phyloP scores from a whole-genome alignment of 495 filamentous ascomycete species.

The Trichoderma virens region DNA sequence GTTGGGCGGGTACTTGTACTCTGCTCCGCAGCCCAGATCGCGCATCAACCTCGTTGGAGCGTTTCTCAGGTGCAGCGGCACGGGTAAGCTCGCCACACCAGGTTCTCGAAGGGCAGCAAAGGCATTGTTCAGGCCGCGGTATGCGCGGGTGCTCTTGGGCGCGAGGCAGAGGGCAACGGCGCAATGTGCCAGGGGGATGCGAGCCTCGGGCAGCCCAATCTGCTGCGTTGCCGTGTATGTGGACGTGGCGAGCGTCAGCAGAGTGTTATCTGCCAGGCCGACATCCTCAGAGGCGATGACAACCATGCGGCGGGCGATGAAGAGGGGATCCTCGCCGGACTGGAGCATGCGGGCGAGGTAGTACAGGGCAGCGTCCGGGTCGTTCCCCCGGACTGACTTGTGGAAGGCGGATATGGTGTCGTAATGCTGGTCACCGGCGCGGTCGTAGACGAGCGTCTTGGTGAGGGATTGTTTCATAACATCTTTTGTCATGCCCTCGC shows the following conservation, averaged over 20 bases:
- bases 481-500: constrained; percentile 44
- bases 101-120: constrained; percentile 67
- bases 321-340: constrained; percentile 88
- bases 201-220: constrained; percentile 88
- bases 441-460: constrained; percentile 88
- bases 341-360: constrained; percentile 96
- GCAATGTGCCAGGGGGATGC: constrained; percentile 85
- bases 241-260: constrained; percentile 77
- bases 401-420: constrained; percentile 96
- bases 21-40: constrained; percentile 79
- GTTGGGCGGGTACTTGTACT: constrained; percentile 95
- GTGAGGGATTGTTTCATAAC: constrained; percentile 74
- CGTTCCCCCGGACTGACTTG: constrained; percentile 83
- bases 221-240: constrained; percentile 79
- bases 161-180: constrained; percentile 75
- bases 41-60: constrained; percentile 89
- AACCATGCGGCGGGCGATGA: constrained; percentile 83
- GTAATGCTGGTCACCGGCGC: constrained; percentile 90
- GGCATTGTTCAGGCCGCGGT: constrained; percentile 73
- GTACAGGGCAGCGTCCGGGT: constrained; percentile 82
- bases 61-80: constrained; percentile 85
- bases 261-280: constrained; percentile 79
- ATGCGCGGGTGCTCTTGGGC: constrained; percentile 78
- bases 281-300: constrained; percentile 90
- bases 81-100: constrained; percentile 65